Evolutionary conservation across 2,329 filamentous ascomycete genomes (phyloP).

Genomic region (Teratosphaeria viscida): DNA sequence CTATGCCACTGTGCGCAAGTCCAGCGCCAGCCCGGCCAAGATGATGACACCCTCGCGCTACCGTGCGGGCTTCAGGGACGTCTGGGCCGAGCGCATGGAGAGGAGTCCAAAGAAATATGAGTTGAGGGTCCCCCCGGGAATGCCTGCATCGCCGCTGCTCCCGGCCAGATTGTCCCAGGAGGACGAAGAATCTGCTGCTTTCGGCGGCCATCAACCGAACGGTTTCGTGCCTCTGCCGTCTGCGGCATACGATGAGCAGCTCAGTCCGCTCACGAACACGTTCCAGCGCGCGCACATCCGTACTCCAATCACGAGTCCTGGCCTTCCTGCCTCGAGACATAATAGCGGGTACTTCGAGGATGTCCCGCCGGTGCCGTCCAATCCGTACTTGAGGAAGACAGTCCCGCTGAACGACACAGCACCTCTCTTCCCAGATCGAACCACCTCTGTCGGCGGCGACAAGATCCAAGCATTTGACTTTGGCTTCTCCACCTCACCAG

Average conservation of each 20-base stretch:
- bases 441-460: conserved; percentile 13
- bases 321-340: conserved; percentile 5
- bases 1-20: conserved; percentile 20
- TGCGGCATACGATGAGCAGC: conserved; percentile 16
- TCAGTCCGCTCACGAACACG: conserved; percentile 21
- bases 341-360: conserved; percentile 16
- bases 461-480: conserved; percentile 23
- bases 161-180: conserved; percentile 33
- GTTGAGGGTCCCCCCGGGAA: conserved; percentile 35
- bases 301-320: conserved; percentile 20
- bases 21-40: conserved; percentile 31
- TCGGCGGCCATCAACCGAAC: conserved; percentile 15
- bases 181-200: conserved; percentile 27
- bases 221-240: conserved; percentile 9
- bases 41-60: conserved; percentile 46
- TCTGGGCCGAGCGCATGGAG: conserved; percentile 44
- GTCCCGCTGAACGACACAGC: conserved; percentile 21
- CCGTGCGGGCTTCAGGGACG: conserved; percentile 34
- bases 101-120: conserved; percentile 37
- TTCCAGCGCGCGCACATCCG: conserved; percentile 22
- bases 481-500: conserved; percentile 19
- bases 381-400: conserved; percentile 13
- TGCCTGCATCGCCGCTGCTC: conserved; percentile 36
- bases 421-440: conserved; percentile 18
- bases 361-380: conserved; percentile 9